phyloP scores from a whole-genome alignment of 257 asterid genomes.

The Nicotiana otophora region DNA sequence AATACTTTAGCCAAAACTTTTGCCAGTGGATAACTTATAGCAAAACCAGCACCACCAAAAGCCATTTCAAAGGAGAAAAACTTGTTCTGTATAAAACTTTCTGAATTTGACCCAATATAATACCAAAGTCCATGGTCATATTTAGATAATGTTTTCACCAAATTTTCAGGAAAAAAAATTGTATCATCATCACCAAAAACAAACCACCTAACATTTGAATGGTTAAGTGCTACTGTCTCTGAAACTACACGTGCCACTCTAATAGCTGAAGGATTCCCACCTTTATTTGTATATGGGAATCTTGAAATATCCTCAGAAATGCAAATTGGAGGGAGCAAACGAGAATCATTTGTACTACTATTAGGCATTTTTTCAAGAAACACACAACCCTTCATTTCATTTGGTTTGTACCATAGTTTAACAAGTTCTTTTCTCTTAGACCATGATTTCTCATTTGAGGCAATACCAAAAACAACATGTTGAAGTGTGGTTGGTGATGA shows the following conservation, averaged over 20 bases:
- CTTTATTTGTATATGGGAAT: slow-evolving; percentile 7
- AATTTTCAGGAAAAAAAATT: slow-evolving; percentile 49
- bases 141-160: slow-evolving; percentile 48
- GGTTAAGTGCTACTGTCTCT: neutral
- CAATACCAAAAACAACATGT: slow-evolving; percentile 71
- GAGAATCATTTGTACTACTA: neutral
- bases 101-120: slow-evolving; percentile 55
- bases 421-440: slow-evolving; percentile 40
- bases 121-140: slow-evolving; percentile 54
- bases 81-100: slow-evolving; percentile 66
- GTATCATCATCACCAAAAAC: slow-evolving; percentile 82
- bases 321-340: neutral
- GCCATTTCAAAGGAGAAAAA: slow-evolving; percentile 62
- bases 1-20: slow-evolving; percentile 52
- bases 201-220: slow-evolving; percentile 49
- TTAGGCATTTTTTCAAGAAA: slow-evolving; percentile 38
- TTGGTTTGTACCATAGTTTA: slow-evolving; percentile 68
- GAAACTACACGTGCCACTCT: slow-evolving; percentile 9
- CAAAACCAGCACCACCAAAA: slow-evolving; percentile 80
- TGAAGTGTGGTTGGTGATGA: slow-evolving; percentile 42
- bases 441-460: slow-evolving; percentile 60
- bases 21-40: slow-evolving; percentile 61
- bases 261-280: slow-evolving; percentile 5
- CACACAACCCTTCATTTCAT: slow-evolving; percentile 63
- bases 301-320: neutral